Percentiles rank a stretch among this genome's conserved stretches.
These are phyloP conservation scores for Penstemon newberryi DNA, from an alignment of 257 asterid genomes.

Conservation along the genomic window DNA sequence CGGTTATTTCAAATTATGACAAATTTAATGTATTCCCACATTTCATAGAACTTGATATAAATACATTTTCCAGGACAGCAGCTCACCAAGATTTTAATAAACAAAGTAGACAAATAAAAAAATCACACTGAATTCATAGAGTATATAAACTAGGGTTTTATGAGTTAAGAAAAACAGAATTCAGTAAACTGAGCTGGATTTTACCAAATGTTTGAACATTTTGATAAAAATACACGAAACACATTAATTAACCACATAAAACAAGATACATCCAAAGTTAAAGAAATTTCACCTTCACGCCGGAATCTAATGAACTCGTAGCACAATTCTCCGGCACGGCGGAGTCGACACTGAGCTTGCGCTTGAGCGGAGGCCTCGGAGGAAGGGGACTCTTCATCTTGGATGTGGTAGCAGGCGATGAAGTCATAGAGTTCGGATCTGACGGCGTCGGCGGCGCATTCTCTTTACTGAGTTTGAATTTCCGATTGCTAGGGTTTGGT, in stretches of 20 bases:
- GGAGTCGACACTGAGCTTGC: conserved; percentile 76
- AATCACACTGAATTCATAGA: background rate
- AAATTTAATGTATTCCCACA: background rate
- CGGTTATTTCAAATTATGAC: background rate
- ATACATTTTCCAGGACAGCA: background rate
- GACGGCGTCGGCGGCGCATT: conserved; percentile 71
- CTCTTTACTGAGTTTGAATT: conserved; percentile 65
- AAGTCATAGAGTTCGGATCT: conserved; percentile 38
- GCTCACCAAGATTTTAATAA: no score
- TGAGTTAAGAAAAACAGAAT: background rate
- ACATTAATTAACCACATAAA: background rate
- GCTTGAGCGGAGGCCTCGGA: conserved; percentile 84
- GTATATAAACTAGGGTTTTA: background rate
- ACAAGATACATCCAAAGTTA: background rate
- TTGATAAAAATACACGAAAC: background rate
- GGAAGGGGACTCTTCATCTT: conserved; percentile 84
- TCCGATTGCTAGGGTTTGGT: conserved; percentile 52
- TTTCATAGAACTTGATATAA: background rate
- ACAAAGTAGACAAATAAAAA: background rate
- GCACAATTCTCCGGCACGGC: conserved; percentile 41
- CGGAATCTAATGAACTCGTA: conserved; percentile 56
- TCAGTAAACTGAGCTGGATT: background rate
- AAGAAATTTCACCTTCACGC: conserved; percentile 60
- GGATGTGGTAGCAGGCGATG: conserved; percentile 33
- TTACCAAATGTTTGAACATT: background rate